Evolutionary conservation across 2,329 filamentous ascomycete species (phyloP).

Genomic region (Penicillium sp.): DNA sequence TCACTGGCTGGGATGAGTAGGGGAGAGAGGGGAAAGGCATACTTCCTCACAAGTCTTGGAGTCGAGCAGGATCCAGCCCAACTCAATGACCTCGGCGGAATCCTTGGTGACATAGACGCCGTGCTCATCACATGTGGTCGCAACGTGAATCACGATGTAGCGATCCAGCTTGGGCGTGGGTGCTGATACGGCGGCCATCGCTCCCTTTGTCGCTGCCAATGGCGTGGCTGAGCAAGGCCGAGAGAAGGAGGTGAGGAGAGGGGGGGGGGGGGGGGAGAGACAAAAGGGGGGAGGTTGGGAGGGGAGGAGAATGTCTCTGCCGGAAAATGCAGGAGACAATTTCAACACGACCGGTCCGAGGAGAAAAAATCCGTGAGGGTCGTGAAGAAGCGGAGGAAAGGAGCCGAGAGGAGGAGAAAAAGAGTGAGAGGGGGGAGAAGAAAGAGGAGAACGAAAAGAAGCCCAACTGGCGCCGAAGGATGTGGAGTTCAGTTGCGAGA

Average conservation of each 20-base stretch:
- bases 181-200: conserved; percentile 42
- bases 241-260: conserved; percentile 12
- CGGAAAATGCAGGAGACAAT: conserved; percentile 26
- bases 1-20: background rate
- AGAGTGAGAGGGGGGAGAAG: conserved; percentile 15
- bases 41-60: conserved; percentile 91
- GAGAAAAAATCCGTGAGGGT: conserved; percentile 14
- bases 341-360: conserved; percentile 21
- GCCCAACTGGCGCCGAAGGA: conserved; percentile 11
- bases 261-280: conserved; percentile 5
- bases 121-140: conserved; percentile 97
- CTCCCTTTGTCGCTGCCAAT: conserved; percentile 25
- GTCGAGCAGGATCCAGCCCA: conserved; percentile 95
- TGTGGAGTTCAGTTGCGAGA: conserved; percentile 19
- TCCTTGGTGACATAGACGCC: conserved; percentile 99
- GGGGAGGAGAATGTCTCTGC: conserved; percentile 22
- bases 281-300: conserved; percentile 8
- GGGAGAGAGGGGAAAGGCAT: conserved; percentile 31
- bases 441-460: conserved; percentile 15
- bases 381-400: conserved; percentile 23
- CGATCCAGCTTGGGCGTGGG: conserved; percentile 75
- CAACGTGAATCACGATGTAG: conserved; percentile 97
- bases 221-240: conserved; percentile 23
- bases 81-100: conserved; percentile 97
- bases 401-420: conserved; percentile 10